phyloP scores from a whole-genome alignment of 345 rosid species.

The Citrus australasica region DNA sequence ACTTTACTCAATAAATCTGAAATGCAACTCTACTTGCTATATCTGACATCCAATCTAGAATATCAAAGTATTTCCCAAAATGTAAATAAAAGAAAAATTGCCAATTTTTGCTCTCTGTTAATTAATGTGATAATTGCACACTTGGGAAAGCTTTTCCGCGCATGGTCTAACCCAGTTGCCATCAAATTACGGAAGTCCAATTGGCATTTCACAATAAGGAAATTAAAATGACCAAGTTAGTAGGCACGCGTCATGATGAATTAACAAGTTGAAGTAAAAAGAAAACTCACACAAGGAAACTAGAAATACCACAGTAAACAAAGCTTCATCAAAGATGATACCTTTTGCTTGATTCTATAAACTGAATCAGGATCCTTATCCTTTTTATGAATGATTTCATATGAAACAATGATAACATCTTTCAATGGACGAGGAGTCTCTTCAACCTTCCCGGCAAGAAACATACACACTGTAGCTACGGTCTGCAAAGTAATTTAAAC shows the following conservation, averaged over 20 bases:
- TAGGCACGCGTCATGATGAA: neutral
- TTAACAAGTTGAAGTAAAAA: neutral
- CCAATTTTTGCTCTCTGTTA: neutral
- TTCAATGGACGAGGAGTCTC: constrained; percentile 96
- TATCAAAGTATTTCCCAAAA: neutral
- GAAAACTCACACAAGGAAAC: neutral
- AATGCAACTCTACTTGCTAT: neutral
- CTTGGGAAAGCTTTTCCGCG: neutral
- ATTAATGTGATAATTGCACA: neutral
- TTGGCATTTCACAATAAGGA: neutral
- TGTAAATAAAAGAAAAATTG: neutral
- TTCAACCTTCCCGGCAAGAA: constrained; percentile 97
- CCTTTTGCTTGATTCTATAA: constrained; percentile 93
- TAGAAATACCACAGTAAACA: neutral
- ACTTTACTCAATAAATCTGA: neutral
- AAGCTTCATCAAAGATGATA: constrained; percentile 19
- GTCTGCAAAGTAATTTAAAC: constrained; percentile 45
- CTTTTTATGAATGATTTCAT: constrained; percentile 90
- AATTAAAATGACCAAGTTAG: neutral
- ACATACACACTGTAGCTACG: constrained; percentile 95
- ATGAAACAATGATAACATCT: constrained; percentile 92
- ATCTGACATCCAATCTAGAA: neutral
- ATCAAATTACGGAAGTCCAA: neutral
- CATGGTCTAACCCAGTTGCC: neutral
- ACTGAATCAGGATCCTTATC: constrained; percentile 86